Base-by-base conservation (phyloP, 2,329 filamentous ascomycete genomes). In the Penicillium verrucosum region DNA sequence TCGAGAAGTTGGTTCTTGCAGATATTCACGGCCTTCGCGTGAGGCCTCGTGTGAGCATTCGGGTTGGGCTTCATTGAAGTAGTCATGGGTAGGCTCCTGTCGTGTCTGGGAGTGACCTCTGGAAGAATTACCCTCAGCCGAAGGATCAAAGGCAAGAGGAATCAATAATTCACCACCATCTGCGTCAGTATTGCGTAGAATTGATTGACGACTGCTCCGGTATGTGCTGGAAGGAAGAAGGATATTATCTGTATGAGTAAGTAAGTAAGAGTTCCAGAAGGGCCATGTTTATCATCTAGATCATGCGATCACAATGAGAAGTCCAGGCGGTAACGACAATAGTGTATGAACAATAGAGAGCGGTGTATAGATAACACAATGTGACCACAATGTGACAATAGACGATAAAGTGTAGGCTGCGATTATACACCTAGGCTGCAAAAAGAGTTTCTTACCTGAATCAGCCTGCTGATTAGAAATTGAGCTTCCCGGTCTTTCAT, bases 181-280 rank as follows among this genome's bases (percentile, higher is more conserved):
- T 5, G 78, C 77, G 68, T 83, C 75, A 58, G 77, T 74, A 51
- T 79, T 75, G 58, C 82, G 78, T 56, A 89, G 80, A 56, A 86
- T 78, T 2, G 90, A 93, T 67, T 89, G 89, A 56, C 88, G 84
- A 66, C 90, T 89, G 66, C 87, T 89, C 63, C 88, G 85, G 73
- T 96, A 96, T 8, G 83, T 89, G 46, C 85, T 87, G 1, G 89
- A 83, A 3, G 91, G 89, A 18, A 95, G 78, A 3, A 86, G 86
- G 27, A 90, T 79, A 32, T 84, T 86, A 58, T 87, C 84, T 78
- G 57, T 41, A 40, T 1, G 12, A 5, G 34, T 40, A 34, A 42
- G 38, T 49, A 29, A 61, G 56, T 58, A 32, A 49, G 8, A 41
- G 5, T 27, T 29, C 16, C 12, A 12, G 8, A 30, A 38, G 5